phyloP scores from a whole-genome alignment of 495 filamentous ascomycete species.

The Hypoxylon lienhwacheense region DNA sequence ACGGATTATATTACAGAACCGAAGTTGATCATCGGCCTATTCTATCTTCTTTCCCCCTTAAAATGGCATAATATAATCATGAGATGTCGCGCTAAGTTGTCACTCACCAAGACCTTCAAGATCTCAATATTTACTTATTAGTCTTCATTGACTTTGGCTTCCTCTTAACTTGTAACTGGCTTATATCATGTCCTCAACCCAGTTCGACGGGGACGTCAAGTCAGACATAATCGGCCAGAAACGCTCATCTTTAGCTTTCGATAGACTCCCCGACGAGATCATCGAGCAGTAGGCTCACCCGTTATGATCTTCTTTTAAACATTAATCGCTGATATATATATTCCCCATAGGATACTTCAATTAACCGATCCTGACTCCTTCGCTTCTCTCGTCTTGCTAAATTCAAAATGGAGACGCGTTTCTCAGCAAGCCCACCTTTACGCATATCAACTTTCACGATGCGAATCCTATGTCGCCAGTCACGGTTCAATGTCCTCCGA shows the following conservation, averaged over 20 bases:
- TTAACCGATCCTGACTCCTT: slow-evolving; percentile 75
- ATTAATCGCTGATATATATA: slow-evolving; percentile 14
- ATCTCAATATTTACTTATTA: too few relatives aligned
- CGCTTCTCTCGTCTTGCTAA: slow-evolving; percentile 79
- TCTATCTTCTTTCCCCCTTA: too few relatives aligned
- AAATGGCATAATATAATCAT: slow-evolving; percentile 20
- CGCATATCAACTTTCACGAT: slow-evolving; percentile 72
- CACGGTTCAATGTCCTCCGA: slow-evolving; percentile 47
- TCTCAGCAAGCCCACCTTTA: slow-evolving; percentile 75
- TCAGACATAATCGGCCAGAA: slow-evolving; percentile 30
- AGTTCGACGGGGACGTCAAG: slow-evolving; percentile 34
- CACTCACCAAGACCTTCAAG: too few relatives aligned
- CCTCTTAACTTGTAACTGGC: background rate
- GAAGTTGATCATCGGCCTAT: background rate
- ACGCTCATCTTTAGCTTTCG: slow-evolving; percentile 41
- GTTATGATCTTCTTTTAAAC: background rate
- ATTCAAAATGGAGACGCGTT: slow-evolving; percentile 72
- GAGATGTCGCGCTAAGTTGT: slow-evolving; percentile 6
- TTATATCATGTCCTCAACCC: slow-evolving; percentile 18
- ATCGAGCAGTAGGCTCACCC: slow-evolving; percentile 51
- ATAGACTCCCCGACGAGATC: slow-evolving; percentile 53
- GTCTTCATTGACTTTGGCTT: slow-evolving; percentile 3
- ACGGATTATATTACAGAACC: too few relatives aligned
- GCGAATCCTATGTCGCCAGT: slow-evolving; percentile 65
- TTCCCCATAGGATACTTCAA: slow-evolving; percentile 66